phyloP scores from a whole-genome alignment of 2,329 filamentous ascomycete species.

The Meredithiella fracta region DNA sequence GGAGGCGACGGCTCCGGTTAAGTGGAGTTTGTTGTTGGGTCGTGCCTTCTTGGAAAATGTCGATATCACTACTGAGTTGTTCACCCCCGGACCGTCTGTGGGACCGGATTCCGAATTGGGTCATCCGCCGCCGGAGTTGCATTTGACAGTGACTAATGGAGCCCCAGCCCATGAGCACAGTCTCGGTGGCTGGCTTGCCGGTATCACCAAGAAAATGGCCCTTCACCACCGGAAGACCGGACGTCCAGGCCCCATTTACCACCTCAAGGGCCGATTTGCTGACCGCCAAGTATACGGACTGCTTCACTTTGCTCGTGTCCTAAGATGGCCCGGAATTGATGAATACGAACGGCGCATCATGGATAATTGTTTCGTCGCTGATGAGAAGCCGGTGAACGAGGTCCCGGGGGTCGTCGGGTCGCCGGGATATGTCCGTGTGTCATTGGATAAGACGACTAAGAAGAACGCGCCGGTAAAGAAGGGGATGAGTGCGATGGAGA shows the following conservation, averaged over 20 bases:
- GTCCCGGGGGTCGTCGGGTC: background rate
- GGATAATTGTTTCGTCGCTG: constrained; percentile 24
- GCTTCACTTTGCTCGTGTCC: constrained; percentile 44
- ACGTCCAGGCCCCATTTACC: constrained; percentile 24
- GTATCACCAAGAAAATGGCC: constrained; percentile 38
- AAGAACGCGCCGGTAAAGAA: background rate
- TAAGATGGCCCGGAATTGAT: constrained; percentile 47
- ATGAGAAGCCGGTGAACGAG: constrained; percentile 3
- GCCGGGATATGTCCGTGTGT: no score
- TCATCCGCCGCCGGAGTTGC: constrained; percentile 13
- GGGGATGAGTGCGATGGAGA: background rate
- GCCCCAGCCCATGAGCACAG: constrained; percentile 13
- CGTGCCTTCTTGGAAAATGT: constrained; percentile 54
- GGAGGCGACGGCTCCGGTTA: constrained; percentile 43
- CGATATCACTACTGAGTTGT: constrained; percentile 23
- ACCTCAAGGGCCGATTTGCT: constrained; percentile 38
- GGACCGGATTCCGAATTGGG: no score
- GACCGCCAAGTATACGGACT: constrained; percentile 44
- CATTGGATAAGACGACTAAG: background rate
- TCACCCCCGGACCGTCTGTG: no score
- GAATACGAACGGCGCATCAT: constrained; percentile 31
- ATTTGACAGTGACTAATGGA: constrained; percentile 17
- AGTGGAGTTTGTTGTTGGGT: constrained; percentile 50
- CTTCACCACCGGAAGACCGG: constrained; percentile 13
- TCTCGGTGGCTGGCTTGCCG: constrained; percentile 37